Base-by-base conservation (phyloP, 352 stramenopile species). In the Elongisporangium undulatum region DNA sequence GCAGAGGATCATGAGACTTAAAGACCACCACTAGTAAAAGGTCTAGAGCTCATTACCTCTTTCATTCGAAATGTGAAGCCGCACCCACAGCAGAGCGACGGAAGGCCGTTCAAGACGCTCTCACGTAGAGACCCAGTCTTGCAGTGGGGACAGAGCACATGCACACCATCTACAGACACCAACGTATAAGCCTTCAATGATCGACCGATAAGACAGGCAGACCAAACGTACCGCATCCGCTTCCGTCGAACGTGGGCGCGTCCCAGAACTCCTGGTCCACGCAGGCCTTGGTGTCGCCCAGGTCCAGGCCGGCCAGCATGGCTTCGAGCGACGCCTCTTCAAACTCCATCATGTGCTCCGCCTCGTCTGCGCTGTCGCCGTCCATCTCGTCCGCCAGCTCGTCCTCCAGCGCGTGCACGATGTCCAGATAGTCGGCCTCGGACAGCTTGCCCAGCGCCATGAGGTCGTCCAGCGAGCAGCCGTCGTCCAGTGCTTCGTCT, bases 361-460 rank as follows among this genome's bases (percentile, higher is more conserved):
- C 76, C 23, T 72, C 55, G 38, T 74, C 64, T 21, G 20, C 49
- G 21, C 45, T 22, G 19, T 81, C 68, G 4, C 72, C 70, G 13
- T 77, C 58, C 52, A 73, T 69, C 24, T 91, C 81, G 20, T 82
- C 61, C 2, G 59, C 66, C 41, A 94, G 67, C 50, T 77, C 82
- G 38, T 89, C 79, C 59, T 94, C 85, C 51, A 94, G 67, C 56
- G 80, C 65, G 57, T 89, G 80, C 17, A 91, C 63, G 22, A 94
- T 85, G 8, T 92, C 82, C 51, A 92, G 51, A 45, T 92, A 94
- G 55, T 94, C 85, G 49, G 74, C 66, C 20, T 94, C 74, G 15
- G 72, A 75, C 13, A 94, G 67, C 49, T 78, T 72, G 4, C 85
- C 85, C 22, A 63, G 51, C 0, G 74, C 64, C 63, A 89, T 67